These are phyloP conservation scores for Orbilia blumenaviensis DNA, from an alignment of 2,329 filamentous ascomycete species.

Conservation along the genomic window DNA sequence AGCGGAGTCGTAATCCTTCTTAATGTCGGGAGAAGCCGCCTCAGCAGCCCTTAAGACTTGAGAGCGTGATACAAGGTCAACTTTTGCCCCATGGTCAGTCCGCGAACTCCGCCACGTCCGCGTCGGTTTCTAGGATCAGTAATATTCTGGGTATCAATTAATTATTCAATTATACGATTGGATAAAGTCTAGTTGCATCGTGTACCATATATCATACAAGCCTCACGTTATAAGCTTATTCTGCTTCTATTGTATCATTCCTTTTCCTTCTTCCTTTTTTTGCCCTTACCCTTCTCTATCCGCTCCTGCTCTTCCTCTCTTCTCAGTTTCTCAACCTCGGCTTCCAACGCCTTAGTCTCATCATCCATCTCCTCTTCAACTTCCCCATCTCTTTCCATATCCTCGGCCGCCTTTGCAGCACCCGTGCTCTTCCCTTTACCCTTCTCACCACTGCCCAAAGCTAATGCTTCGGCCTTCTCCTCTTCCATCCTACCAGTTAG, in stretches of 20 bases:
- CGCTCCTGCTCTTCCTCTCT: conserved; percentile 29
- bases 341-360: conserved; percentile 46
- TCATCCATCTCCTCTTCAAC: conserved; percentile 51
- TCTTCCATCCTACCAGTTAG: conserved; percentile 42
- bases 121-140: no score
- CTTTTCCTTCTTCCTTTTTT: conserved; percentile 43
- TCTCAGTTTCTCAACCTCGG: conserved; percentile 33
- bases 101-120: no score
- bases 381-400: conserved; percentile 51
- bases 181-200: no score
- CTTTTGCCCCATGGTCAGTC: no score
- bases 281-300: conserved; percentile 22
- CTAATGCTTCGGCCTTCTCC: conserved; percentile 6
- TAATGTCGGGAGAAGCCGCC: no score
- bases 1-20: no score
- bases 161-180: no score
- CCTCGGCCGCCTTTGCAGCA: conserved; percentile 22
- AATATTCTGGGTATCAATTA: no score
- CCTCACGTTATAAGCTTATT: background rate
- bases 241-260: background rate
- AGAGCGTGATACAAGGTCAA: no score
- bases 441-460: background rate
- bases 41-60: no score
- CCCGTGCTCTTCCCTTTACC: background rate
- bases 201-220: conserved; percentile 18